Evolutionary conservation across 1,284 basidiomycete genomes (phyloP).

Genomic region (Pyrrhoderma noxium): DNA sequence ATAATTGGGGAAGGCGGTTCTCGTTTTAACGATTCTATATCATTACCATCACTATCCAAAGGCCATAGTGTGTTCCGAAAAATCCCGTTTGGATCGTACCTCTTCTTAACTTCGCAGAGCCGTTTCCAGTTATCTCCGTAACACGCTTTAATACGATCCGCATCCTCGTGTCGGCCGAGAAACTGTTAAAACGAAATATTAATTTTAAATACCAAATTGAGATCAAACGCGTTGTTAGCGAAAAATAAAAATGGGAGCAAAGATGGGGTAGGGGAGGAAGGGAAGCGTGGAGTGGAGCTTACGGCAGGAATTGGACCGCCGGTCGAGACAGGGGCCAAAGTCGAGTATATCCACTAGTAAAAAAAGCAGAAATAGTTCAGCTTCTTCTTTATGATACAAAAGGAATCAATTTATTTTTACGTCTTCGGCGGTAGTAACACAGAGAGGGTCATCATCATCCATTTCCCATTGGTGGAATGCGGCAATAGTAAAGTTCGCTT

Average conservation of each 20-base stretch:
- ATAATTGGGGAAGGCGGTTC: too few species aligned
- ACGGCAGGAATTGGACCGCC: conserved; percentile 82
- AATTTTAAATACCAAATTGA: conserved; percentile 6
- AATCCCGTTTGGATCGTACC: conserved; percentile 67
- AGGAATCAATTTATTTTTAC: conserved; percentile 33
- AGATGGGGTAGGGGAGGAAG: conserved; percentile 18
- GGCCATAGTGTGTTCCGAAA: conserved; percentile 78
- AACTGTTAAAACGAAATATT: conserved; percentile 43
- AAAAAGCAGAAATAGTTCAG: conserved; percentile 5
- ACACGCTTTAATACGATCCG: conserved; percentile 54
- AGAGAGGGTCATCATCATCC: conserved; percentile 68
- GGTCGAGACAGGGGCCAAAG: conserved; percentile 57
- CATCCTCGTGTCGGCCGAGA: conserved; percentile 62
- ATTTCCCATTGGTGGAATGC: conserved; percentile 92
- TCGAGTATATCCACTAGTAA: conserved; percentile 66
- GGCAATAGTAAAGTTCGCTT: conserved; percentile 77
- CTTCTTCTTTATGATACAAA: neutral
- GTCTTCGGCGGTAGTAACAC: conserved; percentile 73
- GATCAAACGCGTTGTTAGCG: neutral
- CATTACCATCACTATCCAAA: conserved; percentile 40
- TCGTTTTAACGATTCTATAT: too few species aligned
- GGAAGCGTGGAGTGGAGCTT: conserved; percentile 28
- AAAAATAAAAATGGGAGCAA: conserved; percentile 14
- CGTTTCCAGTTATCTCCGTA: conserved; percentile 70
- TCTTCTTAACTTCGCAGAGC: conserved; percentile 59